Evolutionary conservation across 164 flowering plant species (phyloP).

Genomic region (Kalanchoe fedtschenkoi): DNA sequence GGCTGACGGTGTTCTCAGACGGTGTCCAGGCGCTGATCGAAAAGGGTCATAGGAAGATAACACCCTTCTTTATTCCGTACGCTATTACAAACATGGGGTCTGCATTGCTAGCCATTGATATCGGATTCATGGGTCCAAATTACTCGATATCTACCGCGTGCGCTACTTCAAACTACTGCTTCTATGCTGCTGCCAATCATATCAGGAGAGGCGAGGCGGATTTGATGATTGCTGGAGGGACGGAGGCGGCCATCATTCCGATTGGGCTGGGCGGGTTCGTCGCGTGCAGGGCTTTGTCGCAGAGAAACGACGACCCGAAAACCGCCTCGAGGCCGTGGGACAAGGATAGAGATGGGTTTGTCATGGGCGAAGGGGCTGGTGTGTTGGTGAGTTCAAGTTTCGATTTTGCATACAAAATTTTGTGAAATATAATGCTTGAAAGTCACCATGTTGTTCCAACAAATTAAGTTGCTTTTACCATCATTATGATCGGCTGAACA

Average conservation of each 20-base stretch:
- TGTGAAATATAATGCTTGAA: background rate
- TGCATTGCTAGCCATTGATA: constrained; percentile 85
- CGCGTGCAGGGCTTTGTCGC: constrained; percentile 96
- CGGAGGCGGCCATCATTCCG: constrained; percentile 91
- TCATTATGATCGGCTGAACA: constrained; percentile 12
- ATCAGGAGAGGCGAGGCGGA: constrained; percentile 95
- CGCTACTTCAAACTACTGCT: constrained; percentile 92
- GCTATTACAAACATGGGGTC: constrained; percentile 95
- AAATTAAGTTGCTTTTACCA: background rate
- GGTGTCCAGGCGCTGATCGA: constrained; percentile 81
- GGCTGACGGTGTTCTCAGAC: constrained; percentile 78
- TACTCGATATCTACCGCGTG: constrained; percentile 95
- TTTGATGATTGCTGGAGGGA: constrained; percentile 92
- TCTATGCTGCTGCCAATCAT: constrained; percentile 96
- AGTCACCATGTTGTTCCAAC: background rate
- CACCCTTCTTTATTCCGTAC: constrained; percentile 94
- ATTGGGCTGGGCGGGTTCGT: constrained; percentile 89
- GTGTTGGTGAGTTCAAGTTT: constrained; percentile 50
- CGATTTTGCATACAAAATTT: background rate
- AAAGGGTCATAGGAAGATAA: constrained; percentile 74
- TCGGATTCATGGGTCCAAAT: constrained; percentile 95
- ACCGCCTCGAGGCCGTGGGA: constrained; percentile 99
- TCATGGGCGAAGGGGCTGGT: constrained; percentile 96
- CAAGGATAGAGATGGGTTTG: constrained; percentile 87
- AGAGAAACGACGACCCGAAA: constrained; percentile 93